Base-by-base conservation (phyloP, 176 grass and related monocot species). In the Carex kokanica region DNA sequence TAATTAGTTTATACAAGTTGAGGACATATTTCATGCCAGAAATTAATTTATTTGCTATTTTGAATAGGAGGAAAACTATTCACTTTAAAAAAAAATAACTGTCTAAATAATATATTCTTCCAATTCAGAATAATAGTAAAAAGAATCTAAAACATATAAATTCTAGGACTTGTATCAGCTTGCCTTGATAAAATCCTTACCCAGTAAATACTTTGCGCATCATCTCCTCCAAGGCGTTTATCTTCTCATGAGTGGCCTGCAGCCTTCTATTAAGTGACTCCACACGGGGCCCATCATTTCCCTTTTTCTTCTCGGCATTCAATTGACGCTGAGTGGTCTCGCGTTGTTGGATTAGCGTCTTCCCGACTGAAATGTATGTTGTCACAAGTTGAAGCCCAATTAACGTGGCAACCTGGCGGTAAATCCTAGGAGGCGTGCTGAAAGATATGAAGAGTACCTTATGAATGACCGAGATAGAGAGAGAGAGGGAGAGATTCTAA, bases 241-340 rank as follows among this genome's bases (percentile, higher is more conserved):
- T 98, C 83, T 90, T 93, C 84, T 95, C 91, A 80, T 98, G 96
- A 40, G 96, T 98, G 80, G 75, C 23, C 60, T 89, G 72, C 73
- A 98, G 61, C 83, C 93, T 93, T 88, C 91, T 95, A 75, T 88
- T 89, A 60, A 98, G 96, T 83, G 96, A 95, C 69, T 95, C 96
- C 86, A 98, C 70, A 90, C 91, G 84, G 11, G 89, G 89, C 16
- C 96, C 93, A 83, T 93, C 96, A 83, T 84, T 91, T 74, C 87
- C 74, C 72, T 98, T 98, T 85, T 90, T 98, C 84, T 90, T 95
- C 75, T 95, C 93, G 57, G 96, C 91, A 90, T 95, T 98, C 88
- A 98, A 86, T 74, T 98, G 96, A 74, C 96, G 89, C 85, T 98
- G 96, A 83, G 89, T 95, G 17, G 96, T 98, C 75, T 98, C 96